Percentiles rank a stretch among this genome's conserved stretches.
These are phyloP conservation scores for Curvularia hawaiiensis DNA, from an alignment of 2,329 filamentous ascomycete genomes.

Conservation along the genomic window DNA sequence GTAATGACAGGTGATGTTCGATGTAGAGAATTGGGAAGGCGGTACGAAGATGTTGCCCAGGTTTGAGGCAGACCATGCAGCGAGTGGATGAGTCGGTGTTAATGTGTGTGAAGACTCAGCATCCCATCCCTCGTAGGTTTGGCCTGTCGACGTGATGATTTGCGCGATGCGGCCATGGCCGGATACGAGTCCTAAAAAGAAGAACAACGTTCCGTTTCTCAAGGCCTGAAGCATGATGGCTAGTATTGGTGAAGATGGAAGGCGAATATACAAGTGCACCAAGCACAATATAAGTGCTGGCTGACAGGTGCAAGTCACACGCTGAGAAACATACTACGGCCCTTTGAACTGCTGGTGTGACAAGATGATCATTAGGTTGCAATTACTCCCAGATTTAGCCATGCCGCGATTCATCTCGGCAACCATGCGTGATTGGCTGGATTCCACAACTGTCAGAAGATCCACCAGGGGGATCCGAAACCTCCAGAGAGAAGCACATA, in stretches of 20 bases:
- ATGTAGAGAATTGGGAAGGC: constrained; percentile 30
- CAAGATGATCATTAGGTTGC: neutral
- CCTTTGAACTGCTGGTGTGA: neutral
- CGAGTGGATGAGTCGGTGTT: constrained; percentile 16
- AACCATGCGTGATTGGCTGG: neutral
- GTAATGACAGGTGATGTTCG: constrained; percentile 63
- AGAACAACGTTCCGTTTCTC: neutral
- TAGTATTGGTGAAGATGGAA: too few species aligned
- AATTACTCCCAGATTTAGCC: constrained; percentile 2
- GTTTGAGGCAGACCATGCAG: constrained; percentile 32
- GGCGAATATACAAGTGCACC: neutral
- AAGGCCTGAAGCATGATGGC: neutral
- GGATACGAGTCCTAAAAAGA: neutral
- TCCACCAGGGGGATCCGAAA: neutral
- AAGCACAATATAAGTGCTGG: neutral
- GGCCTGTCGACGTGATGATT: constrained; percentile 25
- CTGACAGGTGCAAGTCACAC: neutral
- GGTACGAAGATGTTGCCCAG: constrained; percentile 33
- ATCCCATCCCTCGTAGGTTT: constrained; percentile 32
- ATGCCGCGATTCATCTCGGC: constrained; percentile 1
- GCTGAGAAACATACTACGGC: neutral
- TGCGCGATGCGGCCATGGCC: constrained; percentile 32
- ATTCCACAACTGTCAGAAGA: neutral
- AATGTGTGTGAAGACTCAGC: constrained; percentile 17
- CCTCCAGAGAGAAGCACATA: neutral